Conservation (phyloP, 78 protist genomes). For the Dictyostelium citrinum region DNA sequence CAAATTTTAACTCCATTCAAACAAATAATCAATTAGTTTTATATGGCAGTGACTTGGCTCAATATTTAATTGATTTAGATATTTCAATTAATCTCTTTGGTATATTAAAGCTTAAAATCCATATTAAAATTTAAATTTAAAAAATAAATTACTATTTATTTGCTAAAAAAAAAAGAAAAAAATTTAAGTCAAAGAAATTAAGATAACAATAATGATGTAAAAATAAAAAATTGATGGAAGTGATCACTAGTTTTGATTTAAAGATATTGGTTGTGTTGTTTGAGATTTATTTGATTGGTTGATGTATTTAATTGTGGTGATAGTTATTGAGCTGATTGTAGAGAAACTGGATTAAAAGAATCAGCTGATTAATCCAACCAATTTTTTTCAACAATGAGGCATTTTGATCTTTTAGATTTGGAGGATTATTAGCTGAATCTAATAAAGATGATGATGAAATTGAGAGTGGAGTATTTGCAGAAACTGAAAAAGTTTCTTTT, state of each 20-base stretch:
- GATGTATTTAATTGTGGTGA: slow-evolving; percentile 1
- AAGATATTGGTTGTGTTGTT: not conserved
- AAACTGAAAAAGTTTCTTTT: slow-evolving; percentile 14
- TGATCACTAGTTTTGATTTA: no score
- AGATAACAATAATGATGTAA: no score
- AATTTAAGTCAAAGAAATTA: no score
- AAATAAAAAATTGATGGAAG: no score
- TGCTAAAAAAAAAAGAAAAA: no score
- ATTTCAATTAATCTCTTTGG: not conserved
- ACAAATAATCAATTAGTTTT: not conserved
- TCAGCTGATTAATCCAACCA: slow-evolving; percentile 67
- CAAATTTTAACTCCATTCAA: not conserved
- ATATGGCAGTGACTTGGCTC: not conserved
- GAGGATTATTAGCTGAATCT: not conserved
- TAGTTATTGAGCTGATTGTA: not conserved
- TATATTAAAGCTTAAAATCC: not conserved
- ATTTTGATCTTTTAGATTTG: slow-evolving; percentile 30
- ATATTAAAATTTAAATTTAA: not conserved
- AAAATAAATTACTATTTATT: no score
- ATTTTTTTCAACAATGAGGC: slow-evolving; percentile 64
- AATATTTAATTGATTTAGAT: not conserved
- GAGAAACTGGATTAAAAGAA: not conserved
- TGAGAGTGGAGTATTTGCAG: not conserved
- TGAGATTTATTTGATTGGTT: not conserved
- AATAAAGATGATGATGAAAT: not conserved